Evolutionary conservation across 148 eudicot species (phyloP).

Genomic region (Arbutus unedo): DNA sequence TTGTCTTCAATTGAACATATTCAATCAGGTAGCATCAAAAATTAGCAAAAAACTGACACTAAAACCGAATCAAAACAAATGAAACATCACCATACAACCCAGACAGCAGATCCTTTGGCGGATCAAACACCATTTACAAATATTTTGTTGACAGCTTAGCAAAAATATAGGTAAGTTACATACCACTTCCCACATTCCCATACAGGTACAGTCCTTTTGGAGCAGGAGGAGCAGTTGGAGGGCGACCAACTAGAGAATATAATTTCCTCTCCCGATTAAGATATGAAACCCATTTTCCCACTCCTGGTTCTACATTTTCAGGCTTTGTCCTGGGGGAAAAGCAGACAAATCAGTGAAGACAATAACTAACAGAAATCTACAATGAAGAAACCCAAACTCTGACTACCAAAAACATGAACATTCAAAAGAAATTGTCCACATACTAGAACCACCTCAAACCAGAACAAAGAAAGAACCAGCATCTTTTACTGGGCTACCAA

Average conservation of each 20-base stretch:
- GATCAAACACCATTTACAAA: neutral
- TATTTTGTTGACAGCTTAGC: neutral
- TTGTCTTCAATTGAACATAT: neutral
- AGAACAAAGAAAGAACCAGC: neutral
- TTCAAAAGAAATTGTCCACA: neutral
- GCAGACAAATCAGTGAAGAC: conserved; percentile 9
- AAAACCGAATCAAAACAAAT: conserved; percentile 8
- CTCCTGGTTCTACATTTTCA: conserved; percentile 74
- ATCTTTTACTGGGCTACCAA: neutral
- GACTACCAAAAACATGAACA: neutral
- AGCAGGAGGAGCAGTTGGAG: conserved; percentile 80
- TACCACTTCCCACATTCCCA: conserved; percentile 99
- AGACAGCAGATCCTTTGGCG: neutral
- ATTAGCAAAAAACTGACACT: neutral
- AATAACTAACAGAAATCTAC: neutral
- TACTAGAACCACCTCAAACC: neutral
- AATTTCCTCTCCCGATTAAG: conserved; percentile 85
- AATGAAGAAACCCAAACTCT: neutral
- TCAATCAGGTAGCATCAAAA: neutral
- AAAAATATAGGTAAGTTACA: conserved; percentile 18
- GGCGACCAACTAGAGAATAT: conserved; percentile 66
- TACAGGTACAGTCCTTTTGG: conserved; percentile 92
- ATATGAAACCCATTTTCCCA: conserved; percentile 94
- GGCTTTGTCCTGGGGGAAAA: conserved; percentile 46
- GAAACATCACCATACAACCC: neutral